Conservation (phyloP, 2,329 filamentous ascomycete genomes). For the Aspergillus brunneoviolaceus region DNA sequence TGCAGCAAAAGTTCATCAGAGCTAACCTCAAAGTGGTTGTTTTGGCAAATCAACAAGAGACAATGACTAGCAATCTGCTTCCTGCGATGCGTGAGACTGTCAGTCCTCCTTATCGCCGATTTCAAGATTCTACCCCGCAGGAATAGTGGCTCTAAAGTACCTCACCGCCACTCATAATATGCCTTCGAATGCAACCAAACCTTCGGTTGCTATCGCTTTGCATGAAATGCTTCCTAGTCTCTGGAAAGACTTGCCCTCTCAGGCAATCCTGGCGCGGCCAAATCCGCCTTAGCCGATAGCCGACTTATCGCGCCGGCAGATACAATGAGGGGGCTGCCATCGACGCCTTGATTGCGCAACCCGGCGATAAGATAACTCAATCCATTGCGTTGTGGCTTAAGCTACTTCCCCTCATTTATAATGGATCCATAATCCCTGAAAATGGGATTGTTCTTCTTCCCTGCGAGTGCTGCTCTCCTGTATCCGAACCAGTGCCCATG, state of each 20-base stretch:
- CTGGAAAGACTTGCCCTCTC: conserved; percentile 3
- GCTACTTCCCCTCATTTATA: conserved; percentile 2
- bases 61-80: not conserved
- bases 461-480: not conserved
- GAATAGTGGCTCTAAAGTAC: not conserved
- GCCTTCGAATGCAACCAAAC: not conserved
- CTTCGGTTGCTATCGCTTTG: not conserved
- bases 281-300: not conserved
- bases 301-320: conserved; percentile 1
- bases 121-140: not conserved
- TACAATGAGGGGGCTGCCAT: not conserved
- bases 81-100: not conserved
- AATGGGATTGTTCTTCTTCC: not conserved
- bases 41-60: not conserved
- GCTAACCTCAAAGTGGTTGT: not conserved
- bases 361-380: conserved; percentile 6
- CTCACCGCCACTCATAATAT: not conserved
- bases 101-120: not conserved
- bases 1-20: not conserved
- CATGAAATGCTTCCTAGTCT: not conserved
- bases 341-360: conserved; percentile 6
- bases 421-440: not conserved
- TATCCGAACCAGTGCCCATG: not conserved
- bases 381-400: not conserved
- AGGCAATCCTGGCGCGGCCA: conserved; percentile 2